Base-by-base conservation (phyloP, 331 rosid genomes). In the Phaseolus coccineus region DNA sequence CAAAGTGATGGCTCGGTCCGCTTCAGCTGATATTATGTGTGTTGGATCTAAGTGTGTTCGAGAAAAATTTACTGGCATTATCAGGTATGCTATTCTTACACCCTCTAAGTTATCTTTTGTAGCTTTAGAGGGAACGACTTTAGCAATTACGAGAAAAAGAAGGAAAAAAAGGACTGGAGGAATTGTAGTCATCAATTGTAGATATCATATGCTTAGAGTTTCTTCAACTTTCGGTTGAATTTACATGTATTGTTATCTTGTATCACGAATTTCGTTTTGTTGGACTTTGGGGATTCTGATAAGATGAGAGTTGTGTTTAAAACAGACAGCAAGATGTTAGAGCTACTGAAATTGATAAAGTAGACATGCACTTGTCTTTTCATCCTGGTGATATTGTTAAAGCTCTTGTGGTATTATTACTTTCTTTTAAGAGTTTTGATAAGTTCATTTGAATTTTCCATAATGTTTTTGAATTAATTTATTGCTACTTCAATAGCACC, bases 271-370 rank as follows among this genome's bases (percentile, higher is more conserved):
- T 58, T 59, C 44, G 48, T 46, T 47, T 73, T 48, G 27, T 71
- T 69, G 64, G 48, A 28, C n/a, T 68, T 82, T 42, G 1, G 8
- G 28, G 30, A 44, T 51, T 87, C 37, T 42, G 47, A 42, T 42
- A 8, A 9, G 47, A 42, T 9, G 47, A 42, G 47, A 42, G 47
- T 42, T 42, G 13, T 42, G 47, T 42, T 8, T 8, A 42, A 42
- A 42, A 42, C 47, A 42, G 98, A 89, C 99, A 93, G 80, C 98
- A 91, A 82, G 98, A 95, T 82, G 97, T 95, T 63, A 89, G 98
- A 82, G 97, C 98, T 69, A 91, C 94, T 6, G 99, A 95, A 87
- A 95, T 95, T 33, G 99, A 95, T 77, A 95, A 93, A 89, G 99
- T 95, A 69, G 98, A 95, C 58, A 90, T 90, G 97, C 96, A 89